These are phyloP conservation scores for Omphalea diandra DNA, from an alignment of 441 rosid species.

Conservation along the genomic window DNA sequence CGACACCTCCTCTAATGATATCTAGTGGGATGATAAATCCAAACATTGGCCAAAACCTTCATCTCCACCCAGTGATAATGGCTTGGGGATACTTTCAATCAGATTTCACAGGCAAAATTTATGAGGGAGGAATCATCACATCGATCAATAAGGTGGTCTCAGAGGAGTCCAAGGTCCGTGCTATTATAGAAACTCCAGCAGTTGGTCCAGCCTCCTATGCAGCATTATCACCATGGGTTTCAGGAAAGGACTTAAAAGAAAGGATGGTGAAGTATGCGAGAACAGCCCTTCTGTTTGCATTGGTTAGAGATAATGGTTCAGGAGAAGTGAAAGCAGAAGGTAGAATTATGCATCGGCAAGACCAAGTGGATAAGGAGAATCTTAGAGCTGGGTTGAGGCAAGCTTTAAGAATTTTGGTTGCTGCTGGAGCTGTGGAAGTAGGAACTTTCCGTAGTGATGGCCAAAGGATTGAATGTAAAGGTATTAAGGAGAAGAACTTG, in stretches of 20 bases:
- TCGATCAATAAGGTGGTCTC: slow-evolving; percentile 45
- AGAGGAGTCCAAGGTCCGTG: slow-evolving; percentile 31
- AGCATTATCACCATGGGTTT: slow-evolving; percentile 60
- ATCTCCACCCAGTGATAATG: slow-evolving; percentile 60
- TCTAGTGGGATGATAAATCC: slow-evolving; percentile 62
- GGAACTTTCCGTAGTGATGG: slow-evolving; percentile 73
- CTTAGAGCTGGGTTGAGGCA: slow-evolving; percentile 44
- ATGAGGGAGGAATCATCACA: slow-evolving; percentile 77
- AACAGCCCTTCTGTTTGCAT: slow-evolving; percentile 45
- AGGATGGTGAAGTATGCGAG: slow-evolving; percentile 56
- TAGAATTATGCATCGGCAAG: slow-evolving; percentile 24
- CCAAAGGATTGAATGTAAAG: slow-evolving; percentile 48
- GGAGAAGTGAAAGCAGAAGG: slow-evolving; percentile 56
- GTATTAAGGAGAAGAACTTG: slow-evolving; percentile 36
- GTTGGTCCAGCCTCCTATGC: slow-evolving; percentile 58
- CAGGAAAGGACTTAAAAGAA: slow-evolving; percentile 55
- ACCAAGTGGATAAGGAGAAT: slow-evolving; percentile 47
- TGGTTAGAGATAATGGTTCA: slow-evolving; percentile 55
- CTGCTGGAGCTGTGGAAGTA: slow-evolving; percentile 77
- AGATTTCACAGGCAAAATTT: slow-evolving; percentile 41
- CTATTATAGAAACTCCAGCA: slow-evolving; percentile 56
- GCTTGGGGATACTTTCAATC: slow-evolving; percentile 78
- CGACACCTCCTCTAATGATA: slow-evolving; percentile 70
- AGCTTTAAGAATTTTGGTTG: slow-evolving; percentile 57
- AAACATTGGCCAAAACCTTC: slow-evolving; percentile 67